Base-by-base conservation (phyloP, 2,329 filamentous ascomycete genomes). In the Hypoxylon sp. region DNA sequence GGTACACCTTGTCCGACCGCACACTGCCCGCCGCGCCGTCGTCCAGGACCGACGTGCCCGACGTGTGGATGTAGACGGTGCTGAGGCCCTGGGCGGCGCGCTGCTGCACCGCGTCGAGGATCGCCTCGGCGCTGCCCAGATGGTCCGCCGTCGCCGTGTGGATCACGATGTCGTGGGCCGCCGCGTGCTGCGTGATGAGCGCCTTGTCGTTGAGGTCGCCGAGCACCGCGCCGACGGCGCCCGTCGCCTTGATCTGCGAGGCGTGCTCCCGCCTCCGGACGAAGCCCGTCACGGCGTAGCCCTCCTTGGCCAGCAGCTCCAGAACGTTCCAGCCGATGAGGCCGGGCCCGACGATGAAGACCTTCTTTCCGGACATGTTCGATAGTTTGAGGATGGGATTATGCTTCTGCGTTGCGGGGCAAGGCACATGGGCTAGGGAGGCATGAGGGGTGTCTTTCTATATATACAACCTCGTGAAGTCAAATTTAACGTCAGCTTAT, bases 91-190 rank as follows among this genome's bases (percentile, higher is more conserved):
- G 62, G 1, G 68, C 60, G 1, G 77, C 73, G 6, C 78, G 74
- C 49, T 74, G 62, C 43, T 72, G 62, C 47, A 82, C 65, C 5
- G 78, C 80, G 8, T 74, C 72, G 3, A 82, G 66, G 10, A 83
- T 72, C 13, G 79, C 77, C 62, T 78, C 62, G 1, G 73, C 79
- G 10, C 75, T 78, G 9, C 77, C 75, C 15, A 78, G 66, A 55
- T 82, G 74, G 67, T 82, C 79, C 3, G 79, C 78, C 3, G 78
- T 80, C 10, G 80, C 80, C 6, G 77, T 80, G 67, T 82, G 79
- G 50, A 83, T 70, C 31, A 78, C 69, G 7, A 80, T 75, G 47
- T 82, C 79, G 58, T 72, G 71, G 18, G 72, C 57, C 2, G 68
- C 45, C 1, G 73, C 67, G 15, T 78, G 70, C 29, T 76, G 67